Percentiles rank a stretch among this genome's conserved stretches.
Conservation (phyloP, 2,329 filamentous ascomycete genomes). For the Calycina herbarum region DNA sequence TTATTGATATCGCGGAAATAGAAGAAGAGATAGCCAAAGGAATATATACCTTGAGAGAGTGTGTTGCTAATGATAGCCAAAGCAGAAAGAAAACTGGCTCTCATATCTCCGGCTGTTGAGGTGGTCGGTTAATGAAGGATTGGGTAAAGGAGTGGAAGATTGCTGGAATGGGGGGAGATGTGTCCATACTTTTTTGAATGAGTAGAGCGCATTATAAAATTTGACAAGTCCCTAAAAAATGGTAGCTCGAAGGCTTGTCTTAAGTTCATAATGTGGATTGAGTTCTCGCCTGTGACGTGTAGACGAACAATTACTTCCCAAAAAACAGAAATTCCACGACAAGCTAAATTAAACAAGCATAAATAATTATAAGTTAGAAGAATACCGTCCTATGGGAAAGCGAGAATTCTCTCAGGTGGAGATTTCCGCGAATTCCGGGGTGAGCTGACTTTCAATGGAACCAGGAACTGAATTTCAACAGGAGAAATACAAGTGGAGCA, state of each 20-base stretch:
- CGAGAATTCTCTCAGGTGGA: background rate
- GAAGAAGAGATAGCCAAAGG: background rate
- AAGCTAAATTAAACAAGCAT: background rate
- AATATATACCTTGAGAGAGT: background rate
- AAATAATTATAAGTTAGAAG: too few relatives aligned
- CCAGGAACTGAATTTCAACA: background rate
- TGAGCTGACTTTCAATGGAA: background rate
- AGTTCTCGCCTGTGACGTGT: background rate
- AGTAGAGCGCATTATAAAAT: background rate
- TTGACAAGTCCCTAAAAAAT: background rate
- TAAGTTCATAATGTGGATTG: background rate
- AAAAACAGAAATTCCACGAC: background rate
- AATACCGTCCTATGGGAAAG: background rate
- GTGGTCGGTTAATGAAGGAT: background rate
- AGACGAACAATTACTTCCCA: background rate
- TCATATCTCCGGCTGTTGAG: background rate
- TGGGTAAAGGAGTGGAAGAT: background rate
- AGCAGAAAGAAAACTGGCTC: background rate
- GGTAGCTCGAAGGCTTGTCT: background rate
- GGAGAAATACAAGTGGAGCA: background rate
- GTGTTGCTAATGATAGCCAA: background rate
- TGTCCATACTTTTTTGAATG: background rate
- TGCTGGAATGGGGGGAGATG: background rate
- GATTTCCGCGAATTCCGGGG: background rate
- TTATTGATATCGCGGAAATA: background rate